Evolutionary conservation across 805 yeast genomes (phyloP).

Genomic region (Yarrowia keelungensis): DNA sequence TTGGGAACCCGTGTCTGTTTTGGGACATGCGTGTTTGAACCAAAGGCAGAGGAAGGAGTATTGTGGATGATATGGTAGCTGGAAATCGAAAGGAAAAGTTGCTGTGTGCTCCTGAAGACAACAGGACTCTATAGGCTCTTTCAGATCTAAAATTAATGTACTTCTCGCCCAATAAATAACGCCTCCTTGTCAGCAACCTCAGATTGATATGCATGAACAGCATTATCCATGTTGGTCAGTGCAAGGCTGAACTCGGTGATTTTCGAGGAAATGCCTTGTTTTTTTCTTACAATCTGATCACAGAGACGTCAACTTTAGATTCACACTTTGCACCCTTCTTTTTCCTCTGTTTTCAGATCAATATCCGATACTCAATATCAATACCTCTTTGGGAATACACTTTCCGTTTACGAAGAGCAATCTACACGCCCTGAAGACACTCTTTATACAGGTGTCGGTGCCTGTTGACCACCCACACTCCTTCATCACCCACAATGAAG

Average conservation of each 20-base stretch:
- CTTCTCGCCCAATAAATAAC: not conserved
- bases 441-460: not conserved
- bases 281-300: too few species aligned
- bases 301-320: too few species aligned
- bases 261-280: too few species aligned
- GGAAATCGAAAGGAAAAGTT: not conserved
- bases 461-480: not conserved
- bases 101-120: not conserved
- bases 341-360: not conserved
- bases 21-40: slow-evolving; percentile 2
- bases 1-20: slow-evolving; percentile 1
- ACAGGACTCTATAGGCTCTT: not conserved
- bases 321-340: too few species aligned
- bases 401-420: slow-evolving; percentile 5
- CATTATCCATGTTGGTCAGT: slow-evolving; percentile 10
- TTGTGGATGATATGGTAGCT: not conserved
- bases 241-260: not conserved
- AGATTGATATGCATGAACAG: slow-evolving; percentile 3
- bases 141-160: not conserved
- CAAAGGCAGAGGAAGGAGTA: not conserved
- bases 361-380: too few species aligned
- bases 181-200: not conserved
- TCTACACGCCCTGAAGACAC: not conserved
- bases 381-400: slow-evolving; percentile 4
- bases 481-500: not conserved